Evolutionary conservation across 306 rosid genomes (phyloP), one percentile per base, ranked within the genome.

Genomic region (Quillaja saponaria): DNA sequence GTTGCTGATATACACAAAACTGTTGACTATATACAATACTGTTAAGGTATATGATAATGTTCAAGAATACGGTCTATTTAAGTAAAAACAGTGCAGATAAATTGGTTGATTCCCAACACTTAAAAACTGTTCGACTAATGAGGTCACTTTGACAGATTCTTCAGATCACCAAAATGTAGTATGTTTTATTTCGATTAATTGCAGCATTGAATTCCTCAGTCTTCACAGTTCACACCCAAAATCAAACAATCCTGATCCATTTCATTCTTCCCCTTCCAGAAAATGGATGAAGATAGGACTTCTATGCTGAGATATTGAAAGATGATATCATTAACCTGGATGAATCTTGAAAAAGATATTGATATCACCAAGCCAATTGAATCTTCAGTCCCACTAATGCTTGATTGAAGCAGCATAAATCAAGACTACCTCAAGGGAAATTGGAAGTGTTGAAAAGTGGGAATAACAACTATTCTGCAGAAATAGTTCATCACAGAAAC

Each of bases 241-340:
- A 14, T 28, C 11, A 39, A 33, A 33, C 52, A 34, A 6, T 17
- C 34, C 16, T 38, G 33, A 59, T 64, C 15, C 34, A 11, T 71
- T 34, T 44, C 61, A 50, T 39, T 39, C 9, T 28, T 54, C 6
- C n/a, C 33, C 11, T 51, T 70, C 61, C 72, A 91, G 95, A 81
- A 65, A 55, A 60, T 38, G 60, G 71, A 67, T 64, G 98, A 88
- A 17, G 97, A n/a, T n/a, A 88, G 12, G 96, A 92, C 48, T 82
- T 80, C 33, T 92, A 54, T 46, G 90, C 96, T 0, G 98, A 92
- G 10, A 83, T 88, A 71, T 76, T 91, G 14, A 91, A 88, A 47
- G 82, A 91, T 38, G 98, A 91, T 78, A 91, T 91, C 34, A 76
- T 91, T 51, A 74, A 81, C 19, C 73, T 88, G 14, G 96, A 91